These are phyloP conservation scores for Exophiala viscosa DNA, from an alignment of 2,329 filamentous ascomycete species.

Conservation along the genomic window DNA sequence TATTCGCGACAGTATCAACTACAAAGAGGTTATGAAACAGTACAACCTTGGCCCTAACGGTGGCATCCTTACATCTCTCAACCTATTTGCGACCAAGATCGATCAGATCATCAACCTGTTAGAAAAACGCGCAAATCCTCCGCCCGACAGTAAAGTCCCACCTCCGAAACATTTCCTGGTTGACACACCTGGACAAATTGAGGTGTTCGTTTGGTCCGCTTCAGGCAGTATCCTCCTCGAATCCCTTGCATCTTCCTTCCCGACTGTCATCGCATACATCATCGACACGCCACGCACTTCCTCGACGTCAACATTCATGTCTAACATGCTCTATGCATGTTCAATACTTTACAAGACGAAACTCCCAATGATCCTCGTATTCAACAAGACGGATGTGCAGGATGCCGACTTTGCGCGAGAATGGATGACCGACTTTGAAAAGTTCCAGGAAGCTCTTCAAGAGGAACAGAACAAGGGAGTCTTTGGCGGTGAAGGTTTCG, in stretches of 20 bases:
- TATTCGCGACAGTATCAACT: slow-evolving; percentile 97
- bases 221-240: slow-evolving; percentile 91
- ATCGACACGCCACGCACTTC: slow-evolving; percentile 94
- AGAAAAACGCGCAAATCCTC: slow-evolving; percentile 76
- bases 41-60: slow-evolving; percentile 97
- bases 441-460: slow-evolving; percentile 81
- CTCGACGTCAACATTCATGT: slow-evolving; percentile 97
- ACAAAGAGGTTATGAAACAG: slow-evolving; percentile 99
- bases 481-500: slow-evolving; percentile 69
- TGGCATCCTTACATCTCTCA: slow-evolving; percentile 90
- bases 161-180: slow-evolving; percentile 80
- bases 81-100: slow-evolving; percentile 96
- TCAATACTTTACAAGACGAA: slow-evolving; percentile 99
- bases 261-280: slow-evolving; percentile 94
- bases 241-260: slow-evolving; percentile 87
- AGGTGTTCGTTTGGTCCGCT: slow-evolving; percentile 98
- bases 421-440: slow-evolving; percentile 99
- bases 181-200: slow-evolving; percentile 95
- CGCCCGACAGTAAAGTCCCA: slow-evolving; percentile 58
- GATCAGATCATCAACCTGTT: slow-evolving; percentile 87
- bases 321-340: slow-evolving; percentile 99
- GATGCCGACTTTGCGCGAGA: slow-evolving; percentile 88
- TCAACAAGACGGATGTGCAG: slow-evolving; percentile 98
- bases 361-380: slow-evolving; percentile 95
- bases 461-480: slow-evolving; percentile 74